phyloP scores from a whole-genome alignment of 2,329 filamentous ascomycete genomes.

The Venturia effusa region DNA sequence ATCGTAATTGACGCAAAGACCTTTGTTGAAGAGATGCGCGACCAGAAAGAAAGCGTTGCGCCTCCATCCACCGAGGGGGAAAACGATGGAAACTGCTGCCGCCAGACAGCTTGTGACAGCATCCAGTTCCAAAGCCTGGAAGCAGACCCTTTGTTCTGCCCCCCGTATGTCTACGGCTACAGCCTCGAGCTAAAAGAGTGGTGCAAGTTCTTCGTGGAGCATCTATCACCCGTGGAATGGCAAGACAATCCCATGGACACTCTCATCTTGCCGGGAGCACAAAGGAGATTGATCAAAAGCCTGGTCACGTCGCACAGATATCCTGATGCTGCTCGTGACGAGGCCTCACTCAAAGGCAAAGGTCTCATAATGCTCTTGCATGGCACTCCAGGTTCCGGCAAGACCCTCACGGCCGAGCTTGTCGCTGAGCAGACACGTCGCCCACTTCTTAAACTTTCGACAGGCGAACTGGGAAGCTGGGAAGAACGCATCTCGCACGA shows the following conservation, averaged over 20 bases:
- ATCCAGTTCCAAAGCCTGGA: slow-evolving; percentile 12
- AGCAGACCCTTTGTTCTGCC: slow-evolving; percentile 20
- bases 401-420: slow-evolving; percentile 17
- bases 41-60: slow-evolving; percentile 11
- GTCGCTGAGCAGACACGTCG: slow-evolving; percentile 18
- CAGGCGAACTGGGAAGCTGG: slow-evolving; percentile 33
- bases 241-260: slow-evolving; percentile 21
- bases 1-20: slow-evolving; percentile 20
- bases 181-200: slow-evolving; percentile 24
- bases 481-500: slow-evolving; percentile 11
- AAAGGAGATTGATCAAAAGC: slow-evolving; percentile 23
- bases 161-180: slow-evolving; percentile 24
- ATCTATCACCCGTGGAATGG: slow-evolving; percentile 21
- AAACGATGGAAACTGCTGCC: slow-evolving; percentile 1
- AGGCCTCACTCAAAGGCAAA: slow-evolving; percentile 15
- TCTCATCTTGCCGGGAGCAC: slow-evolving; percentile 20
- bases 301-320: slow-evolving; percentile 20
- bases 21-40: slow-evolving; percentile 16
- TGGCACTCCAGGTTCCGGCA: slow-evolving; percentile 19
- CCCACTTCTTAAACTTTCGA: slow-evolving; percentile 21
- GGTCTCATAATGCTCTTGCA: slow-evolving; percentile 11
- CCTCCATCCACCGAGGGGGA: neutral
- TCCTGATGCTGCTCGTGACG: slow-evolving; percentile 18
- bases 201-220: slow-evolving; percentile 25
- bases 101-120: slow-evolving; percentile 2